Percentiles rank a stretch among this genome's conserved stretches.
Conservation (phyloP, 2,329 filamentous ascomycete species). For the Acrocalymma vagum region DNA sequence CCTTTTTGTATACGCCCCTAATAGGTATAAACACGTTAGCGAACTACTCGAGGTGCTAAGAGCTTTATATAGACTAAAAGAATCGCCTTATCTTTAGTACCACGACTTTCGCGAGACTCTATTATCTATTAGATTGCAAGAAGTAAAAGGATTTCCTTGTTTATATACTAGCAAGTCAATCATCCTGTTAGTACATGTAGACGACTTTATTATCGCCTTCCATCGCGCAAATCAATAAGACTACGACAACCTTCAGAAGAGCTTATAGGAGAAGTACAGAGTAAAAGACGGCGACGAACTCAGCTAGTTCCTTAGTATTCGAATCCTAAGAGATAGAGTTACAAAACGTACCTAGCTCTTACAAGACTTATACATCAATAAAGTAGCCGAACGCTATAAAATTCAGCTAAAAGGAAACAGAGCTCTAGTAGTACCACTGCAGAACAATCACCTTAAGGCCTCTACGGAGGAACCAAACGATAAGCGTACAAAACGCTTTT, state of each 20-base stretch:
- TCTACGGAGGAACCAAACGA: too few species aligned
- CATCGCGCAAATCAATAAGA: conserved; percentile 1
- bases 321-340: conserved; percentile 10
- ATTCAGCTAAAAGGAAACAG: too few species aligned
- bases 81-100: conserved; percentile 27
- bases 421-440: too few species aligned
- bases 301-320: conserved; percentile 14
- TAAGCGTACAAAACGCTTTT: too few species aligned
- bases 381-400: conserved; percentile 17
- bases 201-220: conserved; percentile 19
- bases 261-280: too few species aligned
- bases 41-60: conserved; percentile 14
- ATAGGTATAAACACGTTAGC: conserved; percentile 14
- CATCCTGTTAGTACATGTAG: conserved; percentile 20
- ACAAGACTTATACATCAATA: conserved; percentile 22
- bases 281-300: conserved; percentile 13
- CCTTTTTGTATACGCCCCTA: conserved; percentile 18
- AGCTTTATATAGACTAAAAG: conserved; percentile 32
- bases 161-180: conserved; percentile 15
- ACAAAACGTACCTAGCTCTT: conserved; percentile 13
- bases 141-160: conserved; percentile 15
- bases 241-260: too few species aligned
- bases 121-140: conserved; percentile 13
- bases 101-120: conserved; percentile 19
- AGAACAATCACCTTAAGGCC: too few species aligned